Evolutionary conservation across 1,139 yeast species (phyloP).

Genomic region (Nadsonia commutata): DNA sequence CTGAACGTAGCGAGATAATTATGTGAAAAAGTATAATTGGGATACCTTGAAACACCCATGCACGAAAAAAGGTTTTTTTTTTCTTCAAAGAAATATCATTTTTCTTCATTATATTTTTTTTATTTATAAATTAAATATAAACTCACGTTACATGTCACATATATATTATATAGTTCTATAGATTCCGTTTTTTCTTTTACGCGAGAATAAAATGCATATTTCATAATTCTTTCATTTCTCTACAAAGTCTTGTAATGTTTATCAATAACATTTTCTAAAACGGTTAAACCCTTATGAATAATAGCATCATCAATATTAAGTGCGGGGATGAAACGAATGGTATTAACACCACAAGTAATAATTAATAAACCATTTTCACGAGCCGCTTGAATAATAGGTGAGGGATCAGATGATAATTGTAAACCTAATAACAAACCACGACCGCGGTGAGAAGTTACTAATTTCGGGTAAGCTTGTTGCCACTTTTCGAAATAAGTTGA

Average conservation of each 20-base stretch:
- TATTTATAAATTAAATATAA: no score
- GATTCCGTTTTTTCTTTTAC: no score
- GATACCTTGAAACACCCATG: no score
- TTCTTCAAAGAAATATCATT: no score
- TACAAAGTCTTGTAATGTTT: conserved; percentile 6
- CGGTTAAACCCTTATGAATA: conserved; percentile 52
- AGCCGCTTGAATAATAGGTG: conserved; percentile 50
- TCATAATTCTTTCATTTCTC: no score
- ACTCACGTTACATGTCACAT: no score
- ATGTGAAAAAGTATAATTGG: no score
- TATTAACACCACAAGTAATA: conserved; percentile 84
- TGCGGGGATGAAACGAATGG: conserved; percentile 84
- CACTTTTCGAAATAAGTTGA: conserved; percentile 35
- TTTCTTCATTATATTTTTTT: no score
- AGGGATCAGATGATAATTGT: conserved; percentile 55
- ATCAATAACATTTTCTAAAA: conserved; percentile 36
- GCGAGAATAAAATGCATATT: no score
- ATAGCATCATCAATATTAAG: conserved; percentile 62
- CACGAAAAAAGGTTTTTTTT: no score
- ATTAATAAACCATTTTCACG: conserved; percentile 68
- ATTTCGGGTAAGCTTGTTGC: conserved; percentile 40
- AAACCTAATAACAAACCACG: conserved; percentile 77
- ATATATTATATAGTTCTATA: no score
- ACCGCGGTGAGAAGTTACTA: conserved; percentile 63
- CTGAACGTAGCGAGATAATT: no score